These are phyloP conservation scores for Cryptosporidium ubiquitum DNA, from an alignment of 169 alveolate species.

Conservation along the genomic window DNA sequence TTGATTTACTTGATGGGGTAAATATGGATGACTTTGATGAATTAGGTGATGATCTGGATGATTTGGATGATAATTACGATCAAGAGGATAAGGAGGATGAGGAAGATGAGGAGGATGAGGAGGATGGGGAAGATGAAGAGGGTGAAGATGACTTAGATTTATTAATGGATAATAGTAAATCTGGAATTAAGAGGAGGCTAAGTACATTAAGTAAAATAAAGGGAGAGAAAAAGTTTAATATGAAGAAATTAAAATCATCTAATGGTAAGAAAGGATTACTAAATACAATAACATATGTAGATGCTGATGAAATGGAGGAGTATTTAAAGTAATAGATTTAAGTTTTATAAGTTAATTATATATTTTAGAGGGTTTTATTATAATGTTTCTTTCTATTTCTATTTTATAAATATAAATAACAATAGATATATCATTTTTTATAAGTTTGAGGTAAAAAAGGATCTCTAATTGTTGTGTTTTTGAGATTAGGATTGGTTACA, in stretches of 20 bases:
- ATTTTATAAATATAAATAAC: too few species aligned
- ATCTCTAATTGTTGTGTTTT: too few species aligned
- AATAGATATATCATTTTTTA: not conserved
- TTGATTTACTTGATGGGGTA: conserved; percentile 67
- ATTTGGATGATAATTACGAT: conserved; percentile 77
- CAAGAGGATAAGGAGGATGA: conserved; percentile 77
- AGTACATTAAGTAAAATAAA: conserved; percentile 4
- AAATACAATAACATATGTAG: conserved; percentile 42
- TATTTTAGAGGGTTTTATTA: not conserved
- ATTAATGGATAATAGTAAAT: not conserved
- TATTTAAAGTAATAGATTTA: conserved; percentile 3
- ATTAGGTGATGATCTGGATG: too few species aligned
- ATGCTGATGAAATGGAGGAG: conserved; percentile 71
- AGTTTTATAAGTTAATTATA: not conserved
- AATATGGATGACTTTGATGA: conserved; percentile 76
- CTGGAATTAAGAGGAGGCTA: not conserved
- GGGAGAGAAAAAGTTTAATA: conserved; percentile 38
- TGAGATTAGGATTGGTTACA: too few species aligned
- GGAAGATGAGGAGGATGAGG: conserved; percentile 64
- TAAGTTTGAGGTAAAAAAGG: conserved; percentile 7
- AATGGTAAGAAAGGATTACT: not conserved
- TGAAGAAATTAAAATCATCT: not conserved
- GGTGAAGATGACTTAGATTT: conserved; percentile 3
- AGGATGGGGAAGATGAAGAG: conserved; percentile 67
- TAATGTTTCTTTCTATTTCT: not conserved